Conservation (phyloP, 306 rosid genomes). For the Fragaria vesca region DNA sequence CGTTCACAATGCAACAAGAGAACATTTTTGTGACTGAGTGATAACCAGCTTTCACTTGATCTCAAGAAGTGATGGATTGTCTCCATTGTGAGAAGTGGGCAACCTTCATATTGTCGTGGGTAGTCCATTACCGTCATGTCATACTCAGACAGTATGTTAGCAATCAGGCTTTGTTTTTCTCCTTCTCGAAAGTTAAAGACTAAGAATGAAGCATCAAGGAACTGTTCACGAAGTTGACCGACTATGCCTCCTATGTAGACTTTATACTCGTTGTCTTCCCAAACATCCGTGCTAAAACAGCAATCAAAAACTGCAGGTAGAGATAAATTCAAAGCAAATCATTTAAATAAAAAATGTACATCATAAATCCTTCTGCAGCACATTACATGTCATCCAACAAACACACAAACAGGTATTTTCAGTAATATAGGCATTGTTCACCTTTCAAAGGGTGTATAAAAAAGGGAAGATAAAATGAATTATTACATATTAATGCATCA, state of each 20-base stretch:
- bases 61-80: constrained; percentile 91
- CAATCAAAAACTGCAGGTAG: constrained; percentile 77
- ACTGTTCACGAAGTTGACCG: constrained; percentile 63
- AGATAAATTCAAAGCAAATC: constrained; percentile 27
- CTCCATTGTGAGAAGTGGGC: constrained; percentile 94
- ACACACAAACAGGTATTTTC: not conserved
- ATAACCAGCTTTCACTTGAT: constrained; percentile 94
- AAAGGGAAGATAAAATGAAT: not conserved
- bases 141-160: constrained; percentile 58
- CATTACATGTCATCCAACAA: not conserved
- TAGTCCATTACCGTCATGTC: constrained; percentile 98
- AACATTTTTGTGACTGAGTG: constrained; percentile 74
- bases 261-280: constrained; percentile 75
- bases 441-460: not conserved
- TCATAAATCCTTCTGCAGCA: constrained; percentile 17
- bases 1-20: constrained; percentile 93
- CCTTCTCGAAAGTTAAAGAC: constrained; percentile 97
- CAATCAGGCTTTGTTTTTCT: constrained; percentile 66
- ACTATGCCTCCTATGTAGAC: constrained; percentile 72
- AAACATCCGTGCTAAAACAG: constrained; percentile 83
- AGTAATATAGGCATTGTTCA: not conserved
- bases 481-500: not conserved
- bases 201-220: constrained; percentile 85
- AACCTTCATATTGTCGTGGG: constrained; percentile 93
- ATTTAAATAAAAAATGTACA: constrained; percentile 1